Base-by-base conservation (phyloP, 768 basidiomycete species). In the Leccinum variicolor region DNA sequence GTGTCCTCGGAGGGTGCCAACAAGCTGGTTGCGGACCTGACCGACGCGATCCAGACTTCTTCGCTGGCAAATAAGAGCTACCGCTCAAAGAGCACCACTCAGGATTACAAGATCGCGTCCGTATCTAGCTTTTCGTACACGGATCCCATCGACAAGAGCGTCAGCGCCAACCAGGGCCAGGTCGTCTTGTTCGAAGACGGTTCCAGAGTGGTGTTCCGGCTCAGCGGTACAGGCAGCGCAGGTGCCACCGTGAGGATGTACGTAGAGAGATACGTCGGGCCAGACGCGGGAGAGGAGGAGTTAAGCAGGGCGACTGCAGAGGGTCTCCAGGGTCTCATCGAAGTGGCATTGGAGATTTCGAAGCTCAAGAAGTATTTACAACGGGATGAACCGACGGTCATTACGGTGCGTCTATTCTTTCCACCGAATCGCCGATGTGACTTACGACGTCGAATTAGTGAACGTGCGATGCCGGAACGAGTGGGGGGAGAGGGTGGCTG, bases 211-310 rank as follows among this genome's bases (percentile, higher is more conserved):
- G 92, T 98, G 54, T 98, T 97, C 84, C 85, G 97, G 58, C 79
- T 99, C 53, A 94, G 92, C 60, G 97, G 97, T 56, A 99, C 97
- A 1, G 97, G 97, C 15, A 94, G 91, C 62, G 87, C 92, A 52
- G 97, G 97, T 47, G 97, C 97, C 23, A 99, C 97, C 13, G 94
- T 98, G 53, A 81, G 97, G 61, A 80, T 98, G 83, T 99, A 99
- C 69, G 87, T 96, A 49, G 97, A 99, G 77, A 84, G 94, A 70
- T 96, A 95, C 68, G 84, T 94, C 41, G 82, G 86, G 57, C 74
- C 85, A 15, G 78, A 83, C 23, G 85, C 83, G 47, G 87, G 92
- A 53, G 77, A 83, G 63, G 10, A 10, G 41, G 91, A 89, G 71
- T 79, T 91, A 57, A 76, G 77, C 60, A 84, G 85, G 72, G 82